These are phyloP conservation scores for Magnusiomyces tetraspermus DNA, from an alignment of 1,139 yeast genomes.

Conservation along the genomic window DNA sequence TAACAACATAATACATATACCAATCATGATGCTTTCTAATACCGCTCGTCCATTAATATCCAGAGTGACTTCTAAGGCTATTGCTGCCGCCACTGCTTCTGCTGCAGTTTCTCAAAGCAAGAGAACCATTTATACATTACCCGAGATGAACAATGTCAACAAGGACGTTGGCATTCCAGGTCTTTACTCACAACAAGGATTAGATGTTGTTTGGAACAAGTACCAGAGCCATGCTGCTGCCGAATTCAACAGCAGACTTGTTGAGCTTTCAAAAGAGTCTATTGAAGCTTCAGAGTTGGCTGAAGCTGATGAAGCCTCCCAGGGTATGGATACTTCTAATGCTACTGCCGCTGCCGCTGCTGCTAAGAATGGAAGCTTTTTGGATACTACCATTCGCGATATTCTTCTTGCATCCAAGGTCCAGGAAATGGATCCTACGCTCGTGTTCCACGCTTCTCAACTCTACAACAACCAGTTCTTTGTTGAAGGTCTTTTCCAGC, in stretches of 20 bases:
- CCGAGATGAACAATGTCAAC: constrained; percentile 26
- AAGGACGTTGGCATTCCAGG: constrained; percentile 54
- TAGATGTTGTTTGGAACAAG: constrained; percentile 68
- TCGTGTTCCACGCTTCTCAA: constrained; percentile 77
- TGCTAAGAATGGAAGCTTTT: not conserved
- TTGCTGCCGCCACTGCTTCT: too few species aligned
- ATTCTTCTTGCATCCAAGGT: not conserved
- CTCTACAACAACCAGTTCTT: constrained; percentile 88
- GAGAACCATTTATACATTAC: constrained; percentile 23
- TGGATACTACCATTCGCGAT: not conserved
- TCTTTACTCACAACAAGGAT: constrained; percentile 59
- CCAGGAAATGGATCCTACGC: constrained; percentile 5
- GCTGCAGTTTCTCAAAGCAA: too few species aligned
- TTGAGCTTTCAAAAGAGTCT: not conserved
- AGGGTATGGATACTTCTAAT: not conserved
- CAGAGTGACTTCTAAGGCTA: not conserved
- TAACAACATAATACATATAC: too few species aligned
- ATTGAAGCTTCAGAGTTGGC: not conserved
- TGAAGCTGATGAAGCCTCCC: constrained; percentile 2
- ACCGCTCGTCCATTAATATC: not conserved
- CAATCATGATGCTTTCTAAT: not conserved
- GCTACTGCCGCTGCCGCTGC: too few species aligned
- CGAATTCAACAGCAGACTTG: constrained; percentile 43
- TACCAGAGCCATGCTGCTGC: constrained; percentile 64
- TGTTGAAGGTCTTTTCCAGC: constrained; percentile 37